Base-by-base conservation (phyloP, 192 early-diverging fungal genomes). In the Powellomyces hirtus region DNA sequence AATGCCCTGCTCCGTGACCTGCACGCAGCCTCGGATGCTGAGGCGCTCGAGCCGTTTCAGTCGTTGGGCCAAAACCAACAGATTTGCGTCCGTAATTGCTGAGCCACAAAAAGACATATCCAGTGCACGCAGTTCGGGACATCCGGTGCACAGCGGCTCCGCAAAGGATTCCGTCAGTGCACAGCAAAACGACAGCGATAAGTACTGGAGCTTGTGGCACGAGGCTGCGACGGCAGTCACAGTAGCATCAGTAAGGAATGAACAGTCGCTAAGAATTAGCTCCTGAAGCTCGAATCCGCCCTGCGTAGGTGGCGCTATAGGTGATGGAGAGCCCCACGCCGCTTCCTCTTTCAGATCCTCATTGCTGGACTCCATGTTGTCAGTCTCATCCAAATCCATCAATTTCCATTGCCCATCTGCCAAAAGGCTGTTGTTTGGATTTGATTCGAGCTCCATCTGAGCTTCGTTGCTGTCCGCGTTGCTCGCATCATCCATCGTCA, bases 151-250 rank as follows among this genome's bases (percentile, higher is more conserved):
- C 8, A 92, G 22, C 0, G 72, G 60, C 4, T 71, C 71, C 20
- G 83, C 68, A 1, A 81, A 80, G 14, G 66, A 50, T 59, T 92
- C 90, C 0, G 89, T 90, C 14, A 92, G 59, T 0, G 90, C 83
- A 73, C 90, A 92, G 64, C 91, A 92, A 66, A 92, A 92, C 26
- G 85, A 87, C 16, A 92, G 81, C 7, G 80, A 84, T 3, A 91
- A 71, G 16, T 64, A 50, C 52, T 79, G 45, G 0, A 92, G 72
- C 1, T 74, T 64, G 20, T 87, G 86, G 68, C 88, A 87, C 14
- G 74, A 73, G 0, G 66, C 67, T 1, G 83, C 79, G 18, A 92
- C 38, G n/a, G 67, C 58, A 6, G 75, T 38, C 29, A 91, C 82
- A 1, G 90, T 80, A 4, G 72, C 74, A 50, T 92, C 89, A 2